Percentiles rank a stretch among this genome's conserved stretches.
These are phyloP conservation scores for Glycine tomentella DNA, from an alignment of 306 rosid species.

Conservation along the genomic window DNA sequence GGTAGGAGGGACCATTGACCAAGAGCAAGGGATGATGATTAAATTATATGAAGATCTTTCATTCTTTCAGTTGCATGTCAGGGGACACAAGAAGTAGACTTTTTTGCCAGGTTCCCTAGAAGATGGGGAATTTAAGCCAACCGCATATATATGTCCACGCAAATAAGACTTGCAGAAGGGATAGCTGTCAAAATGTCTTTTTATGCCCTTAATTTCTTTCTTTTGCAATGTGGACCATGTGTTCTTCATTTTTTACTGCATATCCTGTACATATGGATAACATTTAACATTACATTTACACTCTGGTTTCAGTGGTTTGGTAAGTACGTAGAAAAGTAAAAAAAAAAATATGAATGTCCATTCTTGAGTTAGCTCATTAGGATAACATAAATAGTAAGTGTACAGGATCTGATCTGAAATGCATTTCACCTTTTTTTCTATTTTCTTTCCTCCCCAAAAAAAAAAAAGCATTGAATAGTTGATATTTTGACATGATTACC, in stretches of 20 bases:
- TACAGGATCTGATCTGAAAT: no score
- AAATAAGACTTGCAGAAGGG: constrained; percentile 12
- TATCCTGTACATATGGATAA: not conserved
- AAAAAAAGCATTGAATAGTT: no score
- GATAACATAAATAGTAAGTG: not conserved
- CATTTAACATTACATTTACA: not conserved
- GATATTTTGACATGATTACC: no score
- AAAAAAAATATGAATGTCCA: not conserved
- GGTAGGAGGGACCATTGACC: no score
- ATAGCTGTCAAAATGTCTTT: constrained; percentile 8
- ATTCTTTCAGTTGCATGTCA: not conserved
- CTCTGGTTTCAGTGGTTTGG: no score
- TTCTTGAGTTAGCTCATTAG: not conserved
- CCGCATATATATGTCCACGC: not conserved
- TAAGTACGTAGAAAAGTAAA: not conserved
- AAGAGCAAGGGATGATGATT: no score
- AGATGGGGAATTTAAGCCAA: not conserved
- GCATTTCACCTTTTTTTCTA: no score
- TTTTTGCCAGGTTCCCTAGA: not conserved
- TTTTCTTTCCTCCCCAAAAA: no score
- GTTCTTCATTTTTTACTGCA: no score
- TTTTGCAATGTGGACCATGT: not conserved
- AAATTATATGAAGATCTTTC: not conserved
- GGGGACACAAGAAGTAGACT: not conserved
- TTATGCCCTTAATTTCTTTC: not conserved